A percentile compares a stretch with the other conserved stretches of the same genome.
Evolutionary conservation across 2,329 filamentous ascomycete genomes (phyloP).

Genomic region (Macroventuria anomochaeta): DNA sequence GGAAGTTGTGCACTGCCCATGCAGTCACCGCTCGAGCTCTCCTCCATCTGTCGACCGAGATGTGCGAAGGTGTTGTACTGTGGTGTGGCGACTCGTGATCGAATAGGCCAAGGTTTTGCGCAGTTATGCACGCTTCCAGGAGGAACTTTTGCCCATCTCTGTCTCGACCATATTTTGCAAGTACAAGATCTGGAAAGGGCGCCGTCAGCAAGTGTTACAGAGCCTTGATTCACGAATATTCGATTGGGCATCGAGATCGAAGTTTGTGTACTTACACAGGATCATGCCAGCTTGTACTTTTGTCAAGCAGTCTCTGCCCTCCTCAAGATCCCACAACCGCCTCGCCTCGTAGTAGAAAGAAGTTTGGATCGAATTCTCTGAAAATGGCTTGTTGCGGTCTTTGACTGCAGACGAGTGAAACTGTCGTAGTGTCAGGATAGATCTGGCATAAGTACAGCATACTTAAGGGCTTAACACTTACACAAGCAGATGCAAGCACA

Average conservation of each 20-base stretch:
- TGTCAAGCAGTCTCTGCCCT: conserved; percentile 30
- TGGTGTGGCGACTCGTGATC: conserved; percentile 15
- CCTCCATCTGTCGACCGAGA: conserved; percentile 29
- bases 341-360: conserved; percentile 40
- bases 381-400: conserved; percentile 37
- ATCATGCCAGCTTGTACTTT: conserved; percentile 37
- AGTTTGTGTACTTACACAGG: conserved; percentile 25
- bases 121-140: conserved; percentile 35
- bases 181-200: conserved; percentile 25
- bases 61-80: conserved; percentile 16
- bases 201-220: not conserved
- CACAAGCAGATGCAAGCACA: conserved; percentile 39
- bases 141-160: conserved; percentile 39
- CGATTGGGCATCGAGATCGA: not conserved
- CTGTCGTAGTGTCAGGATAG: conserved; percentile 12
- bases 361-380: conserved; percentile 32
- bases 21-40: conserved; percentile 35
- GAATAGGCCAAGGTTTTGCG: conserved; percentile 34
- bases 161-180: conserved; percentile 42
- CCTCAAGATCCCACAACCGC: conserved; percentile 37
- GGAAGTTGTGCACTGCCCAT: conserved; percentile 43
- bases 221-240: too few species aligned
- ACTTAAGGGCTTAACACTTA: conserved; percentile 23
- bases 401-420: conserved; percentile 35
- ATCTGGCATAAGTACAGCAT: not conserved